Conservation (phyloP, 768 basidiomycete species). For the Leucocoprinus leucothites region DNA sequence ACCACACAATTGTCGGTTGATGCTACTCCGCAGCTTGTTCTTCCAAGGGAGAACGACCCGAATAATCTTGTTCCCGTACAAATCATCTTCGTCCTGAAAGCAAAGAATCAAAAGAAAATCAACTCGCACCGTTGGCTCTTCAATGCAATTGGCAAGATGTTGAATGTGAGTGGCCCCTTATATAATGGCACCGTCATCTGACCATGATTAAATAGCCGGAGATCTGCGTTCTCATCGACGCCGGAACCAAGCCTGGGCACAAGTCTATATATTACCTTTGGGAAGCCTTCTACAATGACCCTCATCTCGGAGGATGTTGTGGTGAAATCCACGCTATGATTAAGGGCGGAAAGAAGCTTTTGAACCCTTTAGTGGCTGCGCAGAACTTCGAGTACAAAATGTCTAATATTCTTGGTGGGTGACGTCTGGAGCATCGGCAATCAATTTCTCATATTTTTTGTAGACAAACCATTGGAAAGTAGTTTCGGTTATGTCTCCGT, state of each 20-base stretch:
- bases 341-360: constrained; percentile 83
- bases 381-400: constrained; percentile 99
- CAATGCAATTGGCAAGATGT: constrained; percentile 83
- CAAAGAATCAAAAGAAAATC: constrained; percentile 95
- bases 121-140: constrained; percentile 96
- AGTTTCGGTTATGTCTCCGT: constrained; percentile 96
- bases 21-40: constrained; percentile 82
- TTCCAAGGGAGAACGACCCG: constrained; percentile 85
- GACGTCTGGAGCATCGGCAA: constrained; percentile 75
- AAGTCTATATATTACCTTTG: constrained; percentile 95
- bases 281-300: constrained; percentile 86
- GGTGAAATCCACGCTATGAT: constrained; percentile 98
- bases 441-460: constrained; percentile 10
- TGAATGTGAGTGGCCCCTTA: constrained; percentile 49
- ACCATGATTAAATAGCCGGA: constrained; percentile 58
- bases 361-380: constrained; percentile 91
- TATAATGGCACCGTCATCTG: background rate
- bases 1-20: constrained; percentile 96
- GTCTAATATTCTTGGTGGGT: constrained; percentile 97
- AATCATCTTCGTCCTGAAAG: constrained; percentile 88
- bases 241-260: constrained; percentile 95
- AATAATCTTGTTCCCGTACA: constrained; percentile 93
- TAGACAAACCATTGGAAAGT: constrained; percentile 92
- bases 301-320: constrained; percentile 81
- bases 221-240: constrained; percentile 89